Conservation (phyloP, 1,284 basidiomycete genomes). For the Apiotrichum gracile region DNA sequence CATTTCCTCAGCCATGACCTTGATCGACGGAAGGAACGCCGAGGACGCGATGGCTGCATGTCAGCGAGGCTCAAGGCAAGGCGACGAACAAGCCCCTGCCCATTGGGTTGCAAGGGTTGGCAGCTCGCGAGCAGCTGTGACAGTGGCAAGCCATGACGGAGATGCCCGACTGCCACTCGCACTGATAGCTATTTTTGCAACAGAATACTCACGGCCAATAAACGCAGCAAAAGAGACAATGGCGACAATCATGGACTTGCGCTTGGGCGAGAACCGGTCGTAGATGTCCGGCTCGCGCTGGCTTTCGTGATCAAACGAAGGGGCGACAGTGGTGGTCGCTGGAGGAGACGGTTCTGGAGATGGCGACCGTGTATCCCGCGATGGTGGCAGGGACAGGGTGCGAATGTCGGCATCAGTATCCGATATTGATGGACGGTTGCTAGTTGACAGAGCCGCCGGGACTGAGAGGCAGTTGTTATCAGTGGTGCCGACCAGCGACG, state of each 20-base stretch:
- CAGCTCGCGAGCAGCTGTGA: no score
- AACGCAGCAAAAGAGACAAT: slow-evolving; percentile 55
- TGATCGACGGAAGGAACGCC: slow-evolving; percentile 64
- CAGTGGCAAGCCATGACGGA: background rate
- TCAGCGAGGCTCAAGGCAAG: no score
- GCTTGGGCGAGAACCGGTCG: slow-evolving; percentile 50
- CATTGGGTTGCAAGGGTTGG: no score
- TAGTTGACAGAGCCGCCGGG: no score
- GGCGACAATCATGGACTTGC: slow-evolving; percentile 53
- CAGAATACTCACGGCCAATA: slow-evolving; percentile 50
- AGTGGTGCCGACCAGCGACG: no score
- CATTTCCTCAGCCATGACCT: slow-evolving; percentile 59
- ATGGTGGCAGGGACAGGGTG: no score
- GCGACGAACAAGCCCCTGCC: no score
- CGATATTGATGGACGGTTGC: no score
- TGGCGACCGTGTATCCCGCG: background rate
- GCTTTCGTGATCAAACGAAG: background rate
- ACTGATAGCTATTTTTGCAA: background rate
- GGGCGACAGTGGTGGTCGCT: background rate
- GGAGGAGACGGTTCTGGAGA: background rate
- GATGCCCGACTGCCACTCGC: background rate
- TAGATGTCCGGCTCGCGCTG: slow-evolving; percentile 46
- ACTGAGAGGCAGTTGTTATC: no score
- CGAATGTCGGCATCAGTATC: no score
- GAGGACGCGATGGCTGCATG: slow-evolving; percentile 59